These are phyloP conservation scores for Daphne laureola DNA, from an alignment of 441 rosid species.

Conservation along the genomic window DNA sequence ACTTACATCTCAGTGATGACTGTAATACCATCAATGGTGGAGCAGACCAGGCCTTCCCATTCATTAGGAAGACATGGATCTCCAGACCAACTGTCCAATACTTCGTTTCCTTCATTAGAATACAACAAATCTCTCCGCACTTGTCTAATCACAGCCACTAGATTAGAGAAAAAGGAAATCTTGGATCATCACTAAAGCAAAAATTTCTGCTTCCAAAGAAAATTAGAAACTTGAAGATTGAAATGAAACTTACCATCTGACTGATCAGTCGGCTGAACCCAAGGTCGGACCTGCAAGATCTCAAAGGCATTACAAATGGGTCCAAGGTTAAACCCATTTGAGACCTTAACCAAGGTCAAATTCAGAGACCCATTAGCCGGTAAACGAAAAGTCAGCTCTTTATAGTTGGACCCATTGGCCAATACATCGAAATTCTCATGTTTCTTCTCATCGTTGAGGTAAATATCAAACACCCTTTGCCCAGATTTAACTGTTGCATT, in stretches of 20 bases:
- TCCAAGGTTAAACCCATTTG: constrained; percentile 35
- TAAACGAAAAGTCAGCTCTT: constrained; percentile 23
- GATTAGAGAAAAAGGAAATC: constrained; percentile 3
- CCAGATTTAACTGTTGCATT: constrained; percentile 23
- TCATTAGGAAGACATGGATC: constrained; percentile 53
- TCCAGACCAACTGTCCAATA: constrained; percentile 51
- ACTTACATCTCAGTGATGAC: constrained; percentile 48
- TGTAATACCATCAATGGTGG: constrained; percentile 18
- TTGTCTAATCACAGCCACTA: constrained; percentile 33
- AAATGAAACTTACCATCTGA: constrained; percentile 33
- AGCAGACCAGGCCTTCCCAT: constrained; percentile 52
- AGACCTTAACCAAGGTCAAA: constrained; percentile 44
- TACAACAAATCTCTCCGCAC: constrained; percentile 29
- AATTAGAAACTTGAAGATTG: not conserved
- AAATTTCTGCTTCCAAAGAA: not conserved
- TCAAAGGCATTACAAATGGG: constrained; percentile 65
- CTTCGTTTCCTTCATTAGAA: constrained; percentile 21
- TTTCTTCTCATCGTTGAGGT: constrained; percentile 29
- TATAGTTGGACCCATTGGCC: constrained; percentile 32
- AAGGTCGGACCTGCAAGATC: constrained; percentile 38
- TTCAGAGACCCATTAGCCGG: constrained; percentile 41
- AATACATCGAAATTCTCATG: constrained; percentile 31
- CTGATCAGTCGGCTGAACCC: constrained; percentile 30
- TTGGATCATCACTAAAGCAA: not conserved
- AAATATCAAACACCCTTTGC: constrained; percentile 48